These are phyloP conservation scores for Paraleonurus japonicus DNA, from an alignment of 257 asterid genomes.

Conservation along the genomic window DNA sequence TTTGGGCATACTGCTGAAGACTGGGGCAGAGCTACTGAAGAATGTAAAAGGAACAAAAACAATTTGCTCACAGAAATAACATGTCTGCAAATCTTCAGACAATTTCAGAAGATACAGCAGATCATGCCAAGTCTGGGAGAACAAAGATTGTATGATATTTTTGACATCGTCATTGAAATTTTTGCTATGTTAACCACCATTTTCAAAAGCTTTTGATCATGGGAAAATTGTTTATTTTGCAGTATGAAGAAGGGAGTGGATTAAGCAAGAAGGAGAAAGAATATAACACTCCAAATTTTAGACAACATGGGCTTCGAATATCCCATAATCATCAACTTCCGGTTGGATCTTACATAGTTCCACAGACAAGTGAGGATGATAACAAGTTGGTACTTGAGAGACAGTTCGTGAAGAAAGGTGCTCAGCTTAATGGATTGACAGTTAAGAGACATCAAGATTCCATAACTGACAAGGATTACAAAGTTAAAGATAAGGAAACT, in stretches of 20 bases:
- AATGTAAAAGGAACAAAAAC: constrained; percentile 27
- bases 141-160: constrained; percentile 30
- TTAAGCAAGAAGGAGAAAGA: constrained; percentile 21
- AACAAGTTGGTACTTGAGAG: constrained; percentile 20
- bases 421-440: constrained; percentile 23
- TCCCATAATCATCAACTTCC: constrained; percentile 27
- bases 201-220: not conserved
- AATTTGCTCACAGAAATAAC: constrained; percentile 16
- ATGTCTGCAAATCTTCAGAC: constrained; percentile 23
- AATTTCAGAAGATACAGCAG: constrained; percentile 23
- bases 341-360: constrained; percentile 7
- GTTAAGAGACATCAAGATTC: constrained; percentile 22
- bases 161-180: not conserved
- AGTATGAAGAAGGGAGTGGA: constrained; percentile 34
- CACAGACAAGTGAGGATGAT: constrained; percentile 24
- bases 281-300: constrained; percentile 9
- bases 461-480: constrained; percentile 4
- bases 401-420: constrained; percentile 21
- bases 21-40: constrained; percentile 47
- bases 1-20: constrained; percentile 32
- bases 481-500: constrained; percentile 13
- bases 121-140: constrained; percentile 18
- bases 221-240: constrained; percentile 29
- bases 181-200: not conserved
- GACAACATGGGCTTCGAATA: constrained; percentile 9